Evolutionary conservation across 139 green algal genomes (phyloP).

Genomic region (Yamagishiella unicocca): DNA sequence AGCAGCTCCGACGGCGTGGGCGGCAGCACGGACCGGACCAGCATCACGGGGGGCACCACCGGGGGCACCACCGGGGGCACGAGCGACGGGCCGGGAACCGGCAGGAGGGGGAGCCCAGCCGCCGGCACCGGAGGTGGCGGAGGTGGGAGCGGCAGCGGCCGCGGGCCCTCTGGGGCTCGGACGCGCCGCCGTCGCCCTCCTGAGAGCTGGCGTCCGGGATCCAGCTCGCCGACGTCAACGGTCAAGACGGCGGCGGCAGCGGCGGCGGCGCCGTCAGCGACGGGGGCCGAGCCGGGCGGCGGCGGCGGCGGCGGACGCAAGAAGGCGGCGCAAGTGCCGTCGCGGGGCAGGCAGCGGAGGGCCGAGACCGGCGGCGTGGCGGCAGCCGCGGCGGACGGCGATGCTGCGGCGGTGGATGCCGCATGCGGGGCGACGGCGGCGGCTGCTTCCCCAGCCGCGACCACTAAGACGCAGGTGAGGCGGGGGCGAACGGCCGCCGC

Average conservation of each 20-base stretch:
- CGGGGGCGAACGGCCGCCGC: background rate
- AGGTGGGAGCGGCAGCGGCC: background rate
- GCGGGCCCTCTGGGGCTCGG: background rate
- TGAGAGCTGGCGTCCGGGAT: no score
- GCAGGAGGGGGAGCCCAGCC: no score
- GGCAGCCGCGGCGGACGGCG: background rate
- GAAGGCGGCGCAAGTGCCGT: background rate
- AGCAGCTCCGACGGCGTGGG: background rate
- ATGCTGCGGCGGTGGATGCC: background rate
- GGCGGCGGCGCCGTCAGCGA: background rate
- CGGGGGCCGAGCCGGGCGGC: background rate
- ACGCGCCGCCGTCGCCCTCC: background rate
- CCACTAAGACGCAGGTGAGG: background rate
- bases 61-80: background rate
- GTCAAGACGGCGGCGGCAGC: background rate
- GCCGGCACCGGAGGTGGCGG: background rate
- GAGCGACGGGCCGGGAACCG: background rate
- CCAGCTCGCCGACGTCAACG: no score
- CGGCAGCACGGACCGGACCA: background rate
- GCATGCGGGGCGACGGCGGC: background rate
- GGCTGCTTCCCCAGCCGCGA: background rate
- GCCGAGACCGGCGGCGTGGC: background rate
- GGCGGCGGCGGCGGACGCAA: background rate
- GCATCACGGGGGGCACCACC: background rate
- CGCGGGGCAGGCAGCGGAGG: background rate